phyloP scores from a whole-genome alignment of 495 filamentous ascomycete species.

The Aspergillus panamensis region DNA sequence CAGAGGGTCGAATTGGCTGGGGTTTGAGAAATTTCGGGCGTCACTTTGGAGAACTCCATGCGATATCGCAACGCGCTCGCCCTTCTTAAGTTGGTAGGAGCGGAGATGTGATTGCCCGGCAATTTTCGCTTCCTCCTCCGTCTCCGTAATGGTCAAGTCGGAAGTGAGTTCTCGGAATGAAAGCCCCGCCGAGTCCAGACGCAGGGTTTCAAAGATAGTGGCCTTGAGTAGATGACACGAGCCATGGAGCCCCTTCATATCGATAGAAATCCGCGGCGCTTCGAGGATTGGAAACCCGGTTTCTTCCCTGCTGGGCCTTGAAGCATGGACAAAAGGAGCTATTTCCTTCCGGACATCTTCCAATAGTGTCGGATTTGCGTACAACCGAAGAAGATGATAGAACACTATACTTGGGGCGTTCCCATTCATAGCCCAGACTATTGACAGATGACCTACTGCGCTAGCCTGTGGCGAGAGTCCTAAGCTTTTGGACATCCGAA shows the following conservation, averaged over 20 bases:
- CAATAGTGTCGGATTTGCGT: constrained; percentile 42
- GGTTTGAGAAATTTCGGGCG: constrained; percentile 45
- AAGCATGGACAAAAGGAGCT: constrained; percentile 40
- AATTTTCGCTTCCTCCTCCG: constrained; percentile 33
- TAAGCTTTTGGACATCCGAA: constrained; percentile 35
- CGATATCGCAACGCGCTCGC: constrained; percentile 46
- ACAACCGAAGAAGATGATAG: constrained; percentile 56
- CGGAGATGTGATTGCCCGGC: constrained; percentile 27
- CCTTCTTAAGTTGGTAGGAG: constrained; percentile 46
- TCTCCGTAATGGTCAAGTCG: constrained; percentile 45
- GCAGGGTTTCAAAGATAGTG: constrained; percentile 53
- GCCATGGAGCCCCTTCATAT: constrained; percentile 40
- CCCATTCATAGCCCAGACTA: constrained; percentile 54
- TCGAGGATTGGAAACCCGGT: constrained; percentile 52
- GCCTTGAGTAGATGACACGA: constrained; percentile 52
- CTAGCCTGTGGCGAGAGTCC: constrained; percentile 32
- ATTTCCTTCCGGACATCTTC: constrained; percentile 53
- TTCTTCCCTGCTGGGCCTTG: constrained; percentile 41
- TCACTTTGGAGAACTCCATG: constrained; percentile 51
- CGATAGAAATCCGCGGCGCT: constrained; percentile 47
- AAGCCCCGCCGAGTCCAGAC: constrained; percentile 49
- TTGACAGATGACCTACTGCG: constrained; percentile 35
- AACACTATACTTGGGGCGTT: constrained; percentile 51
- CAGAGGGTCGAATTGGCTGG: constrained; percentile 49
- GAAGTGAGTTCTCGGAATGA: constrained; percentile 42